Evolutionary conservation across 2,329 filamentous ascomycete genomes (phyloP).

Genomic region (Pseudogymnoascus sp.): DNA sequence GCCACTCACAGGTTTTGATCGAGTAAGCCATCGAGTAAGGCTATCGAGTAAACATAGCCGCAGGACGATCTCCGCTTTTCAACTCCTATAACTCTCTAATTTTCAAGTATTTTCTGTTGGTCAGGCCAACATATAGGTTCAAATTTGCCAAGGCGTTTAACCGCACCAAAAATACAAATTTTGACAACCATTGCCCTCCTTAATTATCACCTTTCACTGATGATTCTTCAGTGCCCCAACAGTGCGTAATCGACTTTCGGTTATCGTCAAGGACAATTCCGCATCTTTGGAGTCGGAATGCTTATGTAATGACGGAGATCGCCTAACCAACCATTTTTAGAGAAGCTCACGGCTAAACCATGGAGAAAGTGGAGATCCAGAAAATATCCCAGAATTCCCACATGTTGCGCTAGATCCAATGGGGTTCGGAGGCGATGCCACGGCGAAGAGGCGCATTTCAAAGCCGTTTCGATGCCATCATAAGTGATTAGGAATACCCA

Average conservation of each 20-base stretch:
- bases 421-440: neutral
- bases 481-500: neutral
- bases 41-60: conserved; percentile 7
- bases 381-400: neutral
- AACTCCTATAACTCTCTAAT: neutral
- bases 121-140: neutral
- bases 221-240: neutral
- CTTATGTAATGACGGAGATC: neutral
- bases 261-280: neutral
- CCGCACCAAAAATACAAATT: neutral
- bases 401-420: conserved; percentile 1
- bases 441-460: neutral
- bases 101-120: neutral
- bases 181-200: neutral
- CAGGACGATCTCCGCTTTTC: neutral
- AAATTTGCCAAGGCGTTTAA: neutral
- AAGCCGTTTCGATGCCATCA: neutral
- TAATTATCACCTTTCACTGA: neutral
- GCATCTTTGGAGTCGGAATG: neutral
- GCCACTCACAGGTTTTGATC: conserved; percentile 10
- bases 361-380: neutral
- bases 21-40: conserved; percentile 10
- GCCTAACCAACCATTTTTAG: neutral
- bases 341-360: neutral
- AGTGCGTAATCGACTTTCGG: conserved; percentile 1